These are phyloP conservation scores for Mrakia gelida DNA, from an alignment of 768 basidiomycete genomes.

Conservation along the genomic window DNA sequence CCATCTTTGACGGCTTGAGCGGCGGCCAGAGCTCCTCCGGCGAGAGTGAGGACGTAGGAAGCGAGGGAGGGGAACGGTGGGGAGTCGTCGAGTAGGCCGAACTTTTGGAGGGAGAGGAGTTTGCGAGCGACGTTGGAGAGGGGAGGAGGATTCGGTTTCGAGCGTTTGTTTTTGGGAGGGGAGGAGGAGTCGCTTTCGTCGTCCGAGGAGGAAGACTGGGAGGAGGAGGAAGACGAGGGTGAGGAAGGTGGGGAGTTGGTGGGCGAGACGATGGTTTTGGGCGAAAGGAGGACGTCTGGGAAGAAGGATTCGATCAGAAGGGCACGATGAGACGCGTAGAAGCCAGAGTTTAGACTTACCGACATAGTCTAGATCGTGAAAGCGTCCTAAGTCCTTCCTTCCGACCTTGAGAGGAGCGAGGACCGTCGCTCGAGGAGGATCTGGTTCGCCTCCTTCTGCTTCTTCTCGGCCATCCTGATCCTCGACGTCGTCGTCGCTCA, in stretches of 20 bases:
- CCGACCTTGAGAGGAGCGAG: constrained; percentile 57
- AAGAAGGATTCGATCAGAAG: background rate
- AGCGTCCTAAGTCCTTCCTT: constrained; percentile 56
- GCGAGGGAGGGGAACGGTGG: constrained; percentile 67
- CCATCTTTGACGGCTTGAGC: constrained; percentile 56
- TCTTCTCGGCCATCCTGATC: background rate
- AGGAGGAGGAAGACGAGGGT: constrained; percentile 4
- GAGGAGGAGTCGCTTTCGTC: background rate
- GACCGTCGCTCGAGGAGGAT: constrained; percentile 41
- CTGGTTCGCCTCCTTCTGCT: background rate
- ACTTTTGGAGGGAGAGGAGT: background rate
- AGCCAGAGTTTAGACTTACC: constrained; percentile 52
- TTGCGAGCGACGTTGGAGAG: background rate
- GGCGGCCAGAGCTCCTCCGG: constrained; percentile 73
- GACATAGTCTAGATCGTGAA: constrained; percentile 70
- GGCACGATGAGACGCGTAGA: background rate
- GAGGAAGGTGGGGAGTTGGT: background rate
- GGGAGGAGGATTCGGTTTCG: background rate
- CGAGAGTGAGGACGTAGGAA: constrained; percentile 66
- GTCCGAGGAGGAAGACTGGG: background rate
- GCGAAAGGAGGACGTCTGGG: background rate
- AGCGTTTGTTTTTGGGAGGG: background rate
- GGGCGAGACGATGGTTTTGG: constrained; percentile 13
- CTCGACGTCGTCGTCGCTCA: constrained; percentile 24
- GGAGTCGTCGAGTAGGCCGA: constrained; percentile 60